phyloP scores from a whole-genome alignment of 176 grass and related monocot species.

The Oryza glumipatula region DNA sequence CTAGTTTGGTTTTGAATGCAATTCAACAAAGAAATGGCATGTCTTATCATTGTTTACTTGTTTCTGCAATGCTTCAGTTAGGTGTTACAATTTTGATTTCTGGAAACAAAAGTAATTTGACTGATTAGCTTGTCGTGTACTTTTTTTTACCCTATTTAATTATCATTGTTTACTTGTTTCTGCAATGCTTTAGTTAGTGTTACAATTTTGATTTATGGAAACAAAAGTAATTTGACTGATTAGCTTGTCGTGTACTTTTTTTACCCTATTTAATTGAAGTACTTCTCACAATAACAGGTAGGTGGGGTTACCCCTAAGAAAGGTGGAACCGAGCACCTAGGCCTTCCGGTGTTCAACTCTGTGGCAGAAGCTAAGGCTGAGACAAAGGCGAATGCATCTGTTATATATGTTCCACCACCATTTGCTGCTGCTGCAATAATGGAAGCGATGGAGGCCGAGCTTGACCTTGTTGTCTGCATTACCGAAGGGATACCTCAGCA shows the following conservation, averaged over 20 bases:
- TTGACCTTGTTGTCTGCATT: conserved; percentile 96
- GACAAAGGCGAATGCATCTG: conserved; percentile 97
- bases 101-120: background rate
- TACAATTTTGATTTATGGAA: conserved; percentile 8
- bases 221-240: background rate
- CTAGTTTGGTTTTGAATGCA: conserved; percentile 1
- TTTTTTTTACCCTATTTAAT: background rate
- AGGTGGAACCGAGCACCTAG: conserved; percentile 97
- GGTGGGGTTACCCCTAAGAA: conserved; percentile 99
- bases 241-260: background rate
- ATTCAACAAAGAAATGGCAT: background rate
- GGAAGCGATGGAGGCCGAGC: conserved; percentile 93
- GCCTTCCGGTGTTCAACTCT: conserved; percentile 86
- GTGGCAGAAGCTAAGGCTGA: conserved; percentile 98
- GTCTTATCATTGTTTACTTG: conserved; percentile 3
- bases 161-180: background rate
- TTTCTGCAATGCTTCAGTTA: background rate
- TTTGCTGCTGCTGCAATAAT: conserved; percentile 97
- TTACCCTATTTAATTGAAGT: background rate
- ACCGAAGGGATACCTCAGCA: conserved; percentile 99
- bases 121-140: background rate
- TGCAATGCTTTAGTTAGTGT: background rate
- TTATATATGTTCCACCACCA: conserved; percentile 97
- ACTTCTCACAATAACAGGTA: conserved; percentile 50
- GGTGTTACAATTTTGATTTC: conserved; percentile 12